A percentile compares a stretch with the other conserved stretches of the same genome.
These are phyloP conservation scores for Saccharomyces hybrid DNA, from an alignment of 1,139 yeast species.

Conservation along the genomic window DNA sequence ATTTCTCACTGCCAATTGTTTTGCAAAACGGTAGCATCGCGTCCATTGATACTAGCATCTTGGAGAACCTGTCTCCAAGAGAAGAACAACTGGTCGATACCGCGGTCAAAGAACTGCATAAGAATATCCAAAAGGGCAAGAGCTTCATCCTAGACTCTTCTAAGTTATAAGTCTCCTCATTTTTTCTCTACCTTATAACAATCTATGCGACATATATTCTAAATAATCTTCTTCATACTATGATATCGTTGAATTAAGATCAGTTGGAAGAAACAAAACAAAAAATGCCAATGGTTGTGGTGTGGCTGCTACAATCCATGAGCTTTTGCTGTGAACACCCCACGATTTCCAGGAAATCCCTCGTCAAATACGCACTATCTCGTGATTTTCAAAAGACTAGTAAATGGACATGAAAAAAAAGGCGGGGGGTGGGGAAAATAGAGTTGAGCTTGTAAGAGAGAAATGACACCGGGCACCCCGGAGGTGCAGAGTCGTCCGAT, in stretches of 20 bases:
- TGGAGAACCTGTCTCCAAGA: slow-evolving; percentile 34
- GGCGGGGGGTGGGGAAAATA: background rate
- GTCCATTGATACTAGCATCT: slow-evolving; percentile 40
- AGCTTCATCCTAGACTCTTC: slow-evolving; percentile 39
- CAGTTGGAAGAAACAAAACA: too few species aligned
- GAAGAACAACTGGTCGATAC: slow-evolving; percentile 44
- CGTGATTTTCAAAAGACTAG: background rate
- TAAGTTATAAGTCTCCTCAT: slow-evolving; percentile 10
- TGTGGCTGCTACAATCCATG: too few species aligned
- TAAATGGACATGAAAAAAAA: background rate
- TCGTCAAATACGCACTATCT: background rate
- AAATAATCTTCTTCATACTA: background rate
- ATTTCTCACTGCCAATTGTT: slow-evolving; percentile 56
- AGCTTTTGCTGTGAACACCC: too few species aligned
- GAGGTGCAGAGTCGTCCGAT: background rate
- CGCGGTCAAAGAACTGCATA: slow-evolving; percentile 48
- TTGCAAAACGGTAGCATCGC: slow-evolving; percentile 45
- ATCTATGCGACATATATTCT: too few species aligned
- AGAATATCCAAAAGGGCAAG: slow-evolving; percentile 55
- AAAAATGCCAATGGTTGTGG: too few species aligned
- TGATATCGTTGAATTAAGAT: background rate
- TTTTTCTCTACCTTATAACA: background rate
- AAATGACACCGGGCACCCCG: background rate
- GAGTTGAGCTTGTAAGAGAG: background rate
- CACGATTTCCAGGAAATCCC: background rate